Base-by-base conservation (phyloP, 805 yeast species). In the Kodamaea sagamina region DNA sequence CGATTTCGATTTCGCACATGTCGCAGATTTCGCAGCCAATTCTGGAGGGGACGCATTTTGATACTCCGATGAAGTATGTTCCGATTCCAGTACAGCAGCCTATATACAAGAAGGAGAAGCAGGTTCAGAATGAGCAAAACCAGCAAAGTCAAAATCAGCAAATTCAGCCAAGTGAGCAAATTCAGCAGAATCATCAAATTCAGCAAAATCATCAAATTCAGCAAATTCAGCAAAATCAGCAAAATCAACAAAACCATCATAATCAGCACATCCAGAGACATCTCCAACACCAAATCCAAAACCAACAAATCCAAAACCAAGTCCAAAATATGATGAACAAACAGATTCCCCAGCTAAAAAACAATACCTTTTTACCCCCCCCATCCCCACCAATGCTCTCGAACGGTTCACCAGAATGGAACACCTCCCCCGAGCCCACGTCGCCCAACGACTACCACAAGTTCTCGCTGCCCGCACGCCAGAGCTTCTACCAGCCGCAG, bases 81-180 rank as follows among this genome's bases (percentile, higher is more conserved):
- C 73, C 74, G 7, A 66, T 69, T 10, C 75, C 75, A 4, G 63
- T 69, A 3, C 71, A 63, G 48, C 60, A 65, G 38, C 72, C 73
- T n/a, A 41, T 45, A 8, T 47, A 42, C 39, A 49, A 45, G 41
- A 50, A 47, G 26, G 48, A 42, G 7, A 39, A 42, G 3, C 40
- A 27, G 26, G 21, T 36, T 22, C 46, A 39, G 29, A 22, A 39
- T 12, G 40, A 46, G 15, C 31, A 32, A 13, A 40, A n/a, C 26
- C 43, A 36, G 39, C 47, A 40, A 31, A 32, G 24, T 21, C 48
- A 37, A 24, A 53, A 41, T 28, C 48, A 42, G 32, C 39, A 42
- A 28, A 47, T 36, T 12, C 39, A 36, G n/a, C 35, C n/a, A n/a
- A n/a, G n/a, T n/a, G n/a, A 32, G 35, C 35, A 32, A 32, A 10